Percentiles rank a stretch among this genome's conserved stretches.
Evolutionary conservation across 2,329 filamentous ascomycete genomes (phyloP).

Genomic region (Gyromitra esculenta): DNA sequence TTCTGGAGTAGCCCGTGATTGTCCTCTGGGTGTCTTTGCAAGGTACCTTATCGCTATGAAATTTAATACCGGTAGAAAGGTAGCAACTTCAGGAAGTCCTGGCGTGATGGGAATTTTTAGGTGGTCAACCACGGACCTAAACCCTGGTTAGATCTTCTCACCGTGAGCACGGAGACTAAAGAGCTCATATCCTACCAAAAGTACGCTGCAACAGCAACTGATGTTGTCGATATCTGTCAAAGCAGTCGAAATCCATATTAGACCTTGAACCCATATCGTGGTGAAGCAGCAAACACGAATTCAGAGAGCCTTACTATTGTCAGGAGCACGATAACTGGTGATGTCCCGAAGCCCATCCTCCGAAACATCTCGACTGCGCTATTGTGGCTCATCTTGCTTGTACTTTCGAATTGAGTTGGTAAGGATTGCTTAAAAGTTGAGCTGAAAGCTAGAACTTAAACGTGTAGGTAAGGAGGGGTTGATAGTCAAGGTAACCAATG

Average conservation of each 20-base stretch:
- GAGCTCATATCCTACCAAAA: constrained; percentile 31
- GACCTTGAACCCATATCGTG: neutral
- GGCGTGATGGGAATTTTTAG: constrained; percentile 32
- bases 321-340: constrained; percentile 13
- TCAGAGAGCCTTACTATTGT: constrained; percentile 14
- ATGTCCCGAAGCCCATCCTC: constrained; percentile 22
- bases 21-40: neutral
- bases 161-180: neutral
- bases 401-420: neutral
- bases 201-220: constrained; percentile 38
- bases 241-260: neutral
- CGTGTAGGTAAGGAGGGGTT: neutral
- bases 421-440: neutral
- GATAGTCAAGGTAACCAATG: neutral
- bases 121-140: constrained; percentile 37
- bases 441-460: neutral
- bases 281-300: too few species aligned
- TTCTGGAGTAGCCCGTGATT: neutral
- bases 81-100: constrained; percentile 30
- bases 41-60: constrained; percentile 28
- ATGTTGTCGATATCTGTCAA: constrained; percentile 13
- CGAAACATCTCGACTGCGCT: constrained; percentile 9
- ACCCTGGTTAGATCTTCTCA: neutral
- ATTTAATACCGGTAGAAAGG: constrained; percentile 34
- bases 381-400: constrained; percentile 27